These are phyloP conservation scores for Venturia pyrina DNA, from an alignment of 2,329 filamentous ascomycete species.

Conservation along the genomic window DNA sequence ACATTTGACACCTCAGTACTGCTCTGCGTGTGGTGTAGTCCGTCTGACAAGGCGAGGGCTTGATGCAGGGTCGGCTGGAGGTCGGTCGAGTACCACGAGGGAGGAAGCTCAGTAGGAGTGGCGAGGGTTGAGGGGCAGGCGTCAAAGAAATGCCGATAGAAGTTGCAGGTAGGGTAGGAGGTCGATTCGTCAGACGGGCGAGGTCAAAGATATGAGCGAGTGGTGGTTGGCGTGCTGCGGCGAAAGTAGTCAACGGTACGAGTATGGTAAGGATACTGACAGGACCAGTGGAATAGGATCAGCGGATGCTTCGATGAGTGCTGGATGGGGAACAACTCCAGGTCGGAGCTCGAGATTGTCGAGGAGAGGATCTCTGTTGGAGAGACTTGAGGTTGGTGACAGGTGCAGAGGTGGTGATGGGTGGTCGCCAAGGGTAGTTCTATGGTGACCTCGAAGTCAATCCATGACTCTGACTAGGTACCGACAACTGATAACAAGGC, in stretches of 20 bases:
- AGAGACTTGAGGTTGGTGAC: neutral
- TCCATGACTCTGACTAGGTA: neutral
- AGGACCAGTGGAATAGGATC: neutral
- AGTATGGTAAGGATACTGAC: neutral
- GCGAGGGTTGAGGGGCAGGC: neutral
- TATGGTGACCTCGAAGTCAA: neutral
- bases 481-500: neutral
- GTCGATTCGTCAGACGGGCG: neutral
- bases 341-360: neutral
- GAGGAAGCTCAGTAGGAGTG: neutral
- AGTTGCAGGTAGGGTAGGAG: neutral
- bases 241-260: neutral
- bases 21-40: neutral
- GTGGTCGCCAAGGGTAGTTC: neutral
- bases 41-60: neutral
- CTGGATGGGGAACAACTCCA: neutral
- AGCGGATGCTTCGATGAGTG: neutral
- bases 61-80: neutral
- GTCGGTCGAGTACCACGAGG: neutral
- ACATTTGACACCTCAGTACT: constrained; percentile 22
- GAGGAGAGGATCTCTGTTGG: neutral
- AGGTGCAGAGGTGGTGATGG: neutral
- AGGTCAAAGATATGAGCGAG: neutral
- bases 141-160: neutral
- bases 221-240: neutral